A percentile compares a stretch with the other conserved stretches of the same genome.
phyloP scores from a whole-genome alignment of 306 rosid species.

The Alnus glutinosa region DNA sequence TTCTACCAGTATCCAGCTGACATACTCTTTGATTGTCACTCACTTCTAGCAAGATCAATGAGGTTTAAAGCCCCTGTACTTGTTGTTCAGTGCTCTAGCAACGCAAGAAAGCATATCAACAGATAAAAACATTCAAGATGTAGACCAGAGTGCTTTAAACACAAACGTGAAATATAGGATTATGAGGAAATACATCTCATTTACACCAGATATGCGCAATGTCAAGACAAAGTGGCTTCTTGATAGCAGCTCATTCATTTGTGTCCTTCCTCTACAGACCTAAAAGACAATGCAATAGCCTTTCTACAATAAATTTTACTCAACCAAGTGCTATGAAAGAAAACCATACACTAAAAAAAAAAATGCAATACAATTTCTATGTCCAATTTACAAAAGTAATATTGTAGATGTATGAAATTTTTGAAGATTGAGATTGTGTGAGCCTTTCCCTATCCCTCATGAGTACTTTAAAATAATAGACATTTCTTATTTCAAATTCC shows the following conservation, averaged over 20 bases:
- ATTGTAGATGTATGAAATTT: no score
- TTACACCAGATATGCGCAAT: conserved; percentile 78
- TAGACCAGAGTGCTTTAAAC: not conserved
- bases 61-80: conserved; percentile 94
- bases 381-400: no score
- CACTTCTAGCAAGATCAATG: conserved; percentile 96
- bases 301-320: conserved; percentile 1
- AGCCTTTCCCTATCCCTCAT: no score
- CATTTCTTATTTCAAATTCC: not conserved
- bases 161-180: not conserved
- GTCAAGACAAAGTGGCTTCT: conserved; percentile 95
- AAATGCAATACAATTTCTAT: no score
- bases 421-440: no score
- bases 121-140: conserved; percentile 1
- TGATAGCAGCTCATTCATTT: conserved; percentile 94
- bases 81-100: conserved; percentile 85
- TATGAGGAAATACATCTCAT: conserved; percentile 55
- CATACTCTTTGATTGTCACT: conserved; percentile 87
- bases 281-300: conserved; percentile 33
- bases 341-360: no score
- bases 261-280: conserved; percentile 83
- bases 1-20: conserved; percentile 94
- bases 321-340: not conserved
- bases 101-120: conserved; percentile 17
- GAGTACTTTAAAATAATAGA: no score